Percentiles rank a stretch among this genome's conserved stretches.
These are phyloP conservation scores for Fusarium redolens DNA, from an alignment of 2,329 filamentous ascomycete species.

Conservation along the genomic window DNA sequence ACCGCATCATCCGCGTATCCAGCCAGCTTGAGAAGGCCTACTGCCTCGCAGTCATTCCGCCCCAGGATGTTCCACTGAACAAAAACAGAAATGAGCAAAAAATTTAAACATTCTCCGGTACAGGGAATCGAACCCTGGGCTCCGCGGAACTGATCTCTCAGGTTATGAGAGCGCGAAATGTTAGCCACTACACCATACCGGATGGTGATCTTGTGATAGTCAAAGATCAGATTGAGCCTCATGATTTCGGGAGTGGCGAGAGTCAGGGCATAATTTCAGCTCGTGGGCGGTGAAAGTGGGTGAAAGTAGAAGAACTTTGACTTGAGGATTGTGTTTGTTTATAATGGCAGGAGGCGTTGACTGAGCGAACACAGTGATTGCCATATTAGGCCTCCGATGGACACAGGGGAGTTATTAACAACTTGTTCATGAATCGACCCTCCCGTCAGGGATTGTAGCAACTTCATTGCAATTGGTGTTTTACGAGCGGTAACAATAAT, in stretches of 20 bases:
- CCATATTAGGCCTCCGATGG: too few relatives aligned
- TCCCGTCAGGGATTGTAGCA: not conserved
- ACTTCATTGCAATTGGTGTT: not conserved
- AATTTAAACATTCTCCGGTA: constrained; percentile 26
- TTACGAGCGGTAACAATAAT: not conserved
- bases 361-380: not conserved
- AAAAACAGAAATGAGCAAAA: not conserved
- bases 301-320: too few relatives aligned
- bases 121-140: constrained; percentile 47
- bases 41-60: not conserved
- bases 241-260: not conserved
- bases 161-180: constrained; percentile 49
- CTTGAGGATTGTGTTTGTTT: not conserved
- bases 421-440: not conserved
- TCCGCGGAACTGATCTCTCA: constrained; percentile 43
- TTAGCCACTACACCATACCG: constrained; percentile 51
- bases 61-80: too few relatives aligned
- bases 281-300: not conserved
- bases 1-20: not conserved
- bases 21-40: not conserved
- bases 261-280: not conserved
- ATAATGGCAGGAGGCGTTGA: not conserved
- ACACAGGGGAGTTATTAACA: too few relatives aligned
- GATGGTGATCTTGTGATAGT: constrained; percentile 8
- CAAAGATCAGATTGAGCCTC: accelerated